Evolutionary conservation across 1,139 yeast genomes (phyloP).

Genomic region (Blastobotrys persicus): DNA sequence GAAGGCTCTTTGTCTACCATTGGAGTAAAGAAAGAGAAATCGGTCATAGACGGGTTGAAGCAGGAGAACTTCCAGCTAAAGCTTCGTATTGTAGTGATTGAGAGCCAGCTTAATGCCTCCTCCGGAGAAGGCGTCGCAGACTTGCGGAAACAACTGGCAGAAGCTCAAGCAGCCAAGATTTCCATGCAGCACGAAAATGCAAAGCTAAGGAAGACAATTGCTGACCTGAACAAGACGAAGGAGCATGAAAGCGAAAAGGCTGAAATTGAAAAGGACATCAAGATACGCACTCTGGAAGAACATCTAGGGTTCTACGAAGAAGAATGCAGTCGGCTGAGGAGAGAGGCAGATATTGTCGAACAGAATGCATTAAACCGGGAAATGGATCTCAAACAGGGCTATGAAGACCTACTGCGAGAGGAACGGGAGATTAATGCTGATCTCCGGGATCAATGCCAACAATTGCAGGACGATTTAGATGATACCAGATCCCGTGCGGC

Average conservation of each 20-base stretch:
- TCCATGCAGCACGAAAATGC: constrained; percentile 23
- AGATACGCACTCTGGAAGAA: constrained; percentile 17
- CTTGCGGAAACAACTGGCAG: constrained; percentile 21
- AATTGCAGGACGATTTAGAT: constrained; percentile 9
- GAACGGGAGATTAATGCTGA: constrained; percentile 10
- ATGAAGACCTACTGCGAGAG: constrained; percentile 1
- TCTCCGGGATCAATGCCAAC: constrained; percentile 14
- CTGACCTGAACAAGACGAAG: constrained; percentile 13
- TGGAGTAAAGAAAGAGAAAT: constrained; percentile 20
- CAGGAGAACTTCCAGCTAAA: constrained; percentile 25
- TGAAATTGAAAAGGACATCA: constrained; percentile 15
- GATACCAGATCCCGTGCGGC: constrained; percentile 7
- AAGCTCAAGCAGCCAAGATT: constrained; percentile 21
- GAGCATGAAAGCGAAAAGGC: constrained; percentile 17
- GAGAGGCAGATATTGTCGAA: constrained; percentile 1
- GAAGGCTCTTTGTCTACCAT: constrained; percentile 9
- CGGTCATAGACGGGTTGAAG: constrained; percentile 18
- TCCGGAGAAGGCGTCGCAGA: constrained; percentile 25
- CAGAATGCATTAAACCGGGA: constrained; percentile 4
- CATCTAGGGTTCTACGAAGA: constrained; percentile 16
- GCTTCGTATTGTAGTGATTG: constrained; percentile 23
- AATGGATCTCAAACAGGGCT: constrained; percentile 7
- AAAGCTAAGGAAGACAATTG: constrained; percentile 21
- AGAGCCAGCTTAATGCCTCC: constrained; percentile 17
- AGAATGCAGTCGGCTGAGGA: constrained; percentile 10